Percentiles rank a stretch among this genome's conserved stretches.
These are phyloP conservation scores for Flaveria brownii DNA, from an alignment of 129 eudicot genomes.

Conservation along the genomic window DNA sequence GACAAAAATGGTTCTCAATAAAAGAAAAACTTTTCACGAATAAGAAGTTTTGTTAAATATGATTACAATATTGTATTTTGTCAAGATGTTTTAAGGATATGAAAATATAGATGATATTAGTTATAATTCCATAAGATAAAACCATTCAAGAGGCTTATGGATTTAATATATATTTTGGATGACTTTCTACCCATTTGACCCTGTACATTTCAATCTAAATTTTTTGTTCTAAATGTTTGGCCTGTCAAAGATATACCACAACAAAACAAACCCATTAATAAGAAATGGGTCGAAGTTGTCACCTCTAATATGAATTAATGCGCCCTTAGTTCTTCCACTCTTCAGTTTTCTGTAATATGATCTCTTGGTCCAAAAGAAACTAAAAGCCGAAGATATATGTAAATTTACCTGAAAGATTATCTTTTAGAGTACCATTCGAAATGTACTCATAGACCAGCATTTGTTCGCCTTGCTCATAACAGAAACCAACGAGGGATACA, in stretches of 20 bases:
- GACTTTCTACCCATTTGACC: not conserved
- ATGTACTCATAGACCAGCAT: constrained; percentile 84
- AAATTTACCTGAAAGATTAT: constrained; percentile 64
- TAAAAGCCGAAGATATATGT: constrained; percentile 2
- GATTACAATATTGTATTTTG: not conserved
- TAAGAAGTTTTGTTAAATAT: not conserved
- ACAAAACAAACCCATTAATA: not conserved
- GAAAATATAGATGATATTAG: not conserved
- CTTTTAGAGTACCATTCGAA: constrained; percentile 74
- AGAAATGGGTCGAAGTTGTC: not conserved
- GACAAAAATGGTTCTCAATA: not conserved
- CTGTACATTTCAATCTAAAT: not conserved
- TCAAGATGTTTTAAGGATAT: not conserved
- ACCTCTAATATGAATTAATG: not conserved
- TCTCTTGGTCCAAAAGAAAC: not conserved
- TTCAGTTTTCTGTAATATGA: not conserved
- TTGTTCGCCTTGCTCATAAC: constrained; percentile 87
- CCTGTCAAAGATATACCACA: not conserved
- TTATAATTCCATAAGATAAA: not conserved
- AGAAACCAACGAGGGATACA: constrained; percentile 85
- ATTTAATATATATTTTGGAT: not conserved
- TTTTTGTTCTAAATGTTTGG: not conserved
- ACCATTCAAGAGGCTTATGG: not conserved
- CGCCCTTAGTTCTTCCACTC: not conserved
- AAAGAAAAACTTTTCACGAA: not conserved